Evolutionary conservation across 2,329 filamentous ascomycete species (phyloP).

Genomic region (Cryphonectria parasitica): DNA sequence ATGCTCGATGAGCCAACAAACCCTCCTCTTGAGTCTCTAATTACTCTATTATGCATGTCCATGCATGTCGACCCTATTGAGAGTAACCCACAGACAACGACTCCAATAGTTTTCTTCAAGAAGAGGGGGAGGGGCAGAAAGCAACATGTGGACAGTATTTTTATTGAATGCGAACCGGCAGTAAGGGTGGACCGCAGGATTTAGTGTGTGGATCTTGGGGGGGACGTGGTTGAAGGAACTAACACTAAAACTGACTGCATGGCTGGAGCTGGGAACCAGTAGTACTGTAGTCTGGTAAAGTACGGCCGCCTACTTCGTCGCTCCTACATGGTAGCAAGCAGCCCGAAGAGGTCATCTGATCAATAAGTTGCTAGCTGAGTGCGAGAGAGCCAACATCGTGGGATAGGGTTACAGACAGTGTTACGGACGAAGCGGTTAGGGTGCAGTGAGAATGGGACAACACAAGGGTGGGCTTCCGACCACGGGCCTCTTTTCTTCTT

Average conservation of each 20-base stretch:
- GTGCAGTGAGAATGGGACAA: not conserved
- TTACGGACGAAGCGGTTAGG: not conserved
- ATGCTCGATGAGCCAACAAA: too few relatives aligned
- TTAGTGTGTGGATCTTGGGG: not conserved
- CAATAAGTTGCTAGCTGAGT: not conserved
- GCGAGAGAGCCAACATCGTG: not conserved
- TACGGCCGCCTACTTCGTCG: not conserved
- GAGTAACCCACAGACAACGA: too few relatives aligned
- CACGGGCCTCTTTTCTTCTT: too few relatives aligned
- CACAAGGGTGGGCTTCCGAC: too few relatives aligned
- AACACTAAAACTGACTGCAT: not conserved
- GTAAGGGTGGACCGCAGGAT: not conserved
- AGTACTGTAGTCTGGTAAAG: too few relatives aligned
- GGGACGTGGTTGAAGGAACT: not conserved
- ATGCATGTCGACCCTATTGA: too few relatives aligned
- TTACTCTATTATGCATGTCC: too few relatives aligned
- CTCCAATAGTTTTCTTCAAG: too few relatives aligned
- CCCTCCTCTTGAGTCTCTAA: not conserved
- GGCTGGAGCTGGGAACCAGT: not conserved
- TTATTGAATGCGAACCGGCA: not conserved
- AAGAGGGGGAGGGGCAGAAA: fast-evolving
- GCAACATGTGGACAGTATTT: not conserved
- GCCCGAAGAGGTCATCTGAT: slow-evolving; percentile 1
- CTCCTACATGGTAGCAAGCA: not conserved
- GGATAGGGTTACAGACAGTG: not conserved